Evolutionary conservation across 176 grass and related monocot genomes (phyloP).

Genomic region (bread wheat (Triticum aestivum)): IWGSC_CS_RefSeq_v2.1 NC_057813.1:479124969-479125468

Average conservation of each 20-base stretch:
- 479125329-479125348: background rate
- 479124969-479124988: background rate
- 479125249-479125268: conserved; percentile 18
- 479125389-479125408: background rate
- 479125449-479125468: background rate
- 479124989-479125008: background rate
- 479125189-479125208: background rate
- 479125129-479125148: background rate
- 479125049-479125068: conserved; percentile 10
- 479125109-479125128: background rate
- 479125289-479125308: conserved; percentile 47
- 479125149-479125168: background rate
- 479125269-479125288: conserved; percentile 41
- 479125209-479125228: background rate
- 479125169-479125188: background rate
- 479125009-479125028: background rate
- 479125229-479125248: conserved; percentile 21
- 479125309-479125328: conserved; percentile 11
- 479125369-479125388: background rate
- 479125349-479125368: background rate
- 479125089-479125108: background rate
- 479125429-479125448: conserved; percentile 21
- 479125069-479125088: conserved; percentile 5
- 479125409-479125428: background rate
- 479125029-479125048: background rate